Evolutionary conservation across 2,329 filamentous ascomycete species (phyloP).

Genomic region (Blastomyces silverae): DNA sequence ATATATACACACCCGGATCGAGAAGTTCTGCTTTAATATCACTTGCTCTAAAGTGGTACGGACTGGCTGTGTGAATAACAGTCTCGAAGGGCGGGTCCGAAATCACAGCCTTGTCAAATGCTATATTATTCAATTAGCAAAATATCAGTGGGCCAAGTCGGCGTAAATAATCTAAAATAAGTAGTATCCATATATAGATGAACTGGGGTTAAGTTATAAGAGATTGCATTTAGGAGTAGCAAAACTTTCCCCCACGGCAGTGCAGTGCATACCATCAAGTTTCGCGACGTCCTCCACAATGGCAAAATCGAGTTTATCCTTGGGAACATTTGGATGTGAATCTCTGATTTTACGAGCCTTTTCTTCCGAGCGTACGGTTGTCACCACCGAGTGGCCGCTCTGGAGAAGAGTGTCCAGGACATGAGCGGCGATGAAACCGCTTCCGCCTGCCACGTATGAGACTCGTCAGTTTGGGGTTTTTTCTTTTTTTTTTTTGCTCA

Average conservation of each 20-base stretch:
- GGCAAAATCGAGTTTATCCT: conserved; percentile 55
- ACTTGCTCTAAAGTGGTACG: conserved; percentile 68
- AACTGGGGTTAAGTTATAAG: no score
- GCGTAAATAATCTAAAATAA: no score
- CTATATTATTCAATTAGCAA: conserved; percentile 28
- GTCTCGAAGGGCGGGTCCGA: conserved; percentile 61
- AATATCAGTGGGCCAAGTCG: background rate
- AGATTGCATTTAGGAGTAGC: no score
- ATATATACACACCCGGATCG: conserved; percentile 45
- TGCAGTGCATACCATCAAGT: conserved; percentile 18
- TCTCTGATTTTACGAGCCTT: conserved; percentile 57
- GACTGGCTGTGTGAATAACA: conserved; percentile 67
- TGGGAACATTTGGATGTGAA: conserved; percentile 46
- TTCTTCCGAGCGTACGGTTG: conserved; percentile 55
- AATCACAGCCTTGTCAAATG: conserved; percentile 60
- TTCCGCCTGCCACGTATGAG: conserved; percentile 43
- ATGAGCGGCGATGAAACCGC: conserved; percentile 60
- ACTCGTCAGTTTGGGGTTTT: conserved; percentile 1
- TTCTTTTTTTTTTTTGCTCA: background rate
- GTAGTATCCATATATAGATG: no score
- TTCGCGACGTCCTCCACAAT: conserved; percentile 68
- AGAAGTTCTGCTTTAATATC: conserved; percentile 56
- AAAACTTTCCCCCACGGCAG: background rate
- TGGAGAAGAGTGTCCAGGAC: conserved; percentile 55
- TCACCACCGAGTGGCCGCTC: conserved; percentile 54